Evolutionary conservation across 2,329 filamentous ascomycete genomes (phyloP), one percentile per base, ranked within the genome.

Genomic region (Grosmannia serpens): DNA sequence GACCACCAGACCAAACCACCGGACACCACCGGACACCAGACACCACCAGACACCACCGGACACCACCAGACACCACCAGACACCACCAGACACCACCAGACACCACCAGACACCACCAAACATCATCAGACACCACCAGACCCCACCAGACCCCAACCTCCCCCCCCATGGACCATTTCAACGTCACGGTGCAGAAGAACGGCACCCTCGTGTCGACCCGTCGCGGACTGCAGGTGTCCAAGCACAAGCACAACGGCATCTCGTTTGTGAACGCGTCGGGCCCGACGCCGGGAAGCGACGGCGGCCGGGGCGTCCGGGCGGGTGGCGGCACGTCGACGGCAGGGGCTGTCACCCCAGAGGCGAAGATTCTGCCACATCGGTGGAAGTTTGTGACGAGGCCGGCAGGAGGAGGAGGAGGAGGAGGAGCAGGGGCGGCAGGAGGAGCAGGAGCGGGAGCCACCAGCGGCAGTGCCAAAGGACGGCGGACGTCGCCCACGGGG

Each of bases 181-280:
- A 73, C 57, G 63, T 67, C 10, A 73, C 71, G 5, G 62, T 74
- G 38, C 67, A 67, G 58, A 67, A 69, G 60, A 67, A 70, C 46
- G 71, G 72, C 27, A 66, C 69, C 46, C 63, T 74, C 47, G 68
- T 73, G 55, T 70, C 70, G 41, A 74, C 70, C 0, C 66, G 70
- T 29, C 67, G 70, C 35, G 73, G 73, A 10, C 65, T 74, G 51
- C 70, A 72, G 60, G 70, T 74, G 15, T 71, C 71, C 26, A 71
- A 72, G 61, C 68, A 72, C 57, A 73, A 70, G 61, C 69, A 73
- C 61, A 69, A 71, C 58, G 71, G 71, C 35, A 66, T 67, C 26
- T 71, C 70, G 5, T 74, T 74, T 58, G 72, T 74, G 58, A 74
- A 74, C 61, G 60, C 70, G 5, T 67, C 61, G 7, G 55, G 57